A percentile compares a stretch with the other conserved stretches of the same genome.
These are phyloP conservation scores for Coemansia sp. DNA, from an alignment of 192 early-diverging fungal genomes.

Conservation along the genomic window DNA sequence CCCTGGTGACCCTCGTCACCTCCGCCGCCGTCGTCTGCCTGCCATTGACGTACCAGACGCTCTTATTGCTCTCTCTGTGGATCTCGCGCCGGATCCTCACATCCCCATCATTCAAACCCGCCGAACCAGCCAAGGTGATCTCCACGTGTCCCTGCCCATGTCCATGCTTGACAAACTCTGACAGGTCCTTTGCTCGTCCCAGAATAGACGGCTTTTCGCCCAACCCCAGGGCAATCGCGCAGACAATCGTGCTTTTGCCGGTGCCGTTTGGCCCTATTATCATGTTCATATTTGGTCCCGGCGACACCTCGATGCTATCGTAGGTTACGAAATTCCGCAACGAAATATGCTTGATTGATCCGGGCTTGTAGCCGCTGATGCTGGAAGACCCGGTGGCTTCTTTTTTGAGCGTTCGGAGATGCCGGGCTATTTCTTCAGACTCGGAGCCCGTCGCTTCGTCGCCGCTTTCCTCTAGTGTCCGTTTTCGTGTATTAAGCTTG, in stretches of 20 bases:
- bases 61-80: slow-evolving; percentile 61
- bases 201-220: slow-evolving; percentile 73
- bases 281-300: slow-evolving; percentile 97
- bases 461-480: background rate
- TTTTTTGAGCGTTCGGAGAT: too few relatives aligned
- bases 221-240: slow-evolving; percentile 92
- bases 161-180: slow-evolving; percentile 91
- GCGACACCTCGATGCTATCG: slow-evolving; percentile 73
- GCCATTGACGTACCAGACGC: slow-evolving; percentile 80
- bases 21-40: slow-evolving; percentile 59
- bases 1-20: slow-evolving; percentile 59
- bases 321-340: slow-evolving; percentile 92
- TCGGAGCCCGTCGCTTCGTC: background rate
- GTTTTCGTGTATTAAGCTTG: background rate
- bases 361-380: slow-evolving; percentile 19
- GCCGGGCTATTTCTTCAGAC: background rate
- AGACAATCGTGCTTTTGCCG: slow-evolving; percentile 93
- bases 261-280: slow-evolving; percentile 96
- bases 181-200: slow-evolving; percentile 83
- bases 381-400: background rate
- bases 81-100: slow-evolving; percentile 61
- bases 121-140: slow-evolving; percentile 71
- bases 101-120: background rate
- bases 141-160: slow-evolving; percentile 75
- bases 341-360: slow-evolving; percentile 40